These are phyloP conservation scores for Saturnispora mendoncae DNA, from an alignment of 805 yeast genomes.

Conservation along the genomic window DNA sequence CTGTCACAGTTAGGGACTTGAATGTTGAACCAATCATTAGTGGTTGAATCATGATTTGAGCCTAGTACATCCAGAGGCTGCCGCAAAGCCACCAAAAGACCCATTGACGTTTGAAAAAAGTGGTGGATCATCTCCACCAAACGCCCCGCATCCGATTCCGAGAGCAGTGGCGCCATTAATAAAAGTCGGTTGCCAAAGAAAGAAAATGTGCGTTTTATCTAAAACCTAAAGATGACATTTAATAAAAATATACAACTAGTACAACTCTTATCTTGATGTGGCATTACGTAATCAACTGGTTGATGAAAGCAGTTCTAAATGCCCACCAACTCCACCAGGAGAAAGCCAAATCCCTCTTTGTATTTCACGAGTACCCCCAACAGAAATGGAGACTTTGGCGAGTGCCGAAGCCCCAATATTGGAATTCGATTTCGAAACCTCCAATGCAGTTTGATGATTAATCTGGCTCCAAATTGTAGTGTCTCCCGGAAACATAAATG, in stretches of 20 bases:
- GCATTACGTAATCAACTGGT: neutral
- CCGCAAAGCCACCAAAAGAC: slow-evolving; percentile 33
- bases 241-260: too few relatives aligned
- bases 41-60: slow-evolving; percentile 18
- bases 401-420: slow-evolving; percentile 44
- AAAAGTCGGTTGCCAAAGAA: neutral
- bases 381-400: slow-evolving; percentile 41
- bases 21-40: slow-evolving; percentile 58
- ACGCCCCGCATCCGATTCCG: slow-evolving; percentile 27
- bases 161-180: slow-evolving; percentile 16
- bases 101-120: slow-evolving; percentile 57
- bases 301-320: neutral
- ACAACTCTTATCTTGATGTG: too few relatives aligned
- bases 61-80: slow-evolving; percentile 13
- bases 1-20: slow-evolving; percentile 27
- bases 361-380: slow-evolving; percentile 41
- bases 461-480: slow-evolving; percentile 61
- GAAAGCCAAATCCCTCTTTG: slow-evolving; percentile 48
- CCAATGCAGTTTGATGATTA: slow-evolving; percentile 45
- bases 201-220: neutral
- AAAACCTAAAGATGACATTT: too few relatives aligned
- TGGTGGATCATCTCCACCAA: slow-evolving; percentile 34
- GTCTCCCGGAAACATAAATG: slow-evolving; percentile 67
- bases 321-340: neutral
- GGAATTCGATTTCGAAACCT: slow-evolving; percentile 45